Evolutionary conservation across 495 filamentous ascomycete species (phyloP), one percentile per base, ranked within the genome.

Genomic region (Hyaloscypha finlandica): DNA sequence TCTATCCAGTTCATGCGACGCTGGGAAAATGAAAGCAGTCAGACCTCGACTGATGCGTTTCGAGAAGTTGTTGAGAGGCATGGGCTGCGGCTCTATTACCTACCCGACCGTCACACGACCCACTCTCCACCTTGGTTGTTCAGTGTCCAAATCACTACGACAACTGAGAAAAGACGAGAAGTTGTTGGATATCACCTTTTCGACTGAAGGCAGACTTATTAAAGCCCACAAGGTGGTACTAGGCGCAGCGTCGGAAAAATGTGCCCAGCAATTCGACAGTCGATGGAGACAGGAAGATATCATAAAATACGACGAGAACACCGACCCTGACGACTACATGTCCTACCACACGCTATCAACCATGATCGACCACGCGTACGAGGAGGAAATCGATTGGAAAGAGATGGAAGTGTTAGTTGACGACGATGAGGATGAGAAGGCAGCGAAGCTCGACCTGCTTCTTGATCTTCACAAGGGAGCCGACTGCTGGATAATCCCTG

Each of bases 281-380:
- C 16, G 16, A 6, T 77, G 70, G 67, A 55, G 8, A 37, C 12
- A 35, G 14, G 69, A 65, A 22, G 67, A 66, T 14, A 5, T 33
- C 4, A 61, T 67, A 6, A 31, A 9, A 8, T 54, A 61, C 51
- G 58, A 68, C 37, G 22, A 67, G 5, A 30, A 58, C 4, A 52
- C 31, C 2, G 64, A 74, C 37, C 31, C 51, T 2, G 58, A 76
- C 20, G 55, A 66, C 30, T 70, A 62, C 5, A 12, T 76, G 1
- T 73, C 67, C 11, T 66, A 67, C 54, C 61, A 53, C n/a, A 74
- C 74, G 4, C 42, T 78, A 0, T 66, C 57, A 0, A 63, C 29
- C 1, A 70, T 78, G 61, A 61, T 78, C 22, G 61, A 73, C 20
- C 76, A 72, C 32, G 76, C 76, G 0, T 78, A 78, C 52, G 69